A percentile compares a stretch with the other conserved stretches of the same genome.
phyloP scores from a whole-genome alignment of 257 asterid species.

The Catharanthus roseus region DNA sequence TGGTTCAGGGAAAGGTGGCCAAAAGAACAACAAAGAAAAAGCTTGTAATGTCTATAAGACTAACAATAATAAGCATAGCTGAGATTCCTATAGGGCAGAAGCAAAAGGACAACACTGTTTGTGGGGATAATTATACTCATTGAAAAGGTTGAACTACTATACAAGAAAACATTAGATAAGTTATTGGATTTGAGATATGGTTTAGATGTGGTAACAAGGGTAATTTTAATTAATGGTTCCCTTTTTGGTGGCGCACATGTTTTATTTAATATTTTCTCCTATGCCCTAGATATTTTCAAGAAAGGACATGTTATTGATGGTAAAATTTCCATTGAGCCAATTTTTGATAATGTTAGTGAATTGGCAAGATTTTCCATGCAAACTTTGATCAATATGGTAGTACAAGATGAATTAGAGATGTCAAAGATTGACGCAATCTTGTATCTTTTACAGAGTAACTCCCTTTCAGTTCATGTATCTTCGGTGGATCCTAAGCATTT shows the following conservation, averaged over 20 bases:
- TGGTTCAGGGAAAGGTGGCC: too few species aligned
- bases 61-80: too few species aligned
- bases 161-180: neutral
- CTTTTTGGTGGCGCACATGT: neutral
- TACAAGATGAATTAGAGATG: neutral
- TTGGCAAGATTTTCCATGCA: too few species aligned
- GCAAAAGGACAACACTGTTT: too few species aligned
- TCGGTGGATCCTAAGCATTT: neutral
- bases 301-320: neutral
- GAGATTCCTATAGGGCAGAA: too few species aligned
- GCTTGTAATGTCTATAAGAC: too few species aligned
- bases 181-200: neutral
- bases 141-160: neutral
- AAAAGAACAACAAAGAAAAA: too few species aligned
- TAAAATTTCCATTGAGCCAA: neutral
- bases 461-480: neutral
- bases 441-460: neutral
- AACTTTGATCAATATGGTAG: neutral
- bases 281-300: neutral
- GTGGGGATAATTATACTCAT: too few species aligned
- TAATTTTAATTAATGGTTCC: neutral
- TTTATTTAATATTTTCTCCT: neutral
- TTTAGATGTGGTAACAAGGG: neutral
- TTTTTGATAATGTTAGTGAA: neutral
- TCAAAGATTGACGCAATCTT: neutral